Base-by-base conservation (phyloP, 2,329 filamentous ascomycete genomes). In the Parascedosporium putredinis region DNA sequence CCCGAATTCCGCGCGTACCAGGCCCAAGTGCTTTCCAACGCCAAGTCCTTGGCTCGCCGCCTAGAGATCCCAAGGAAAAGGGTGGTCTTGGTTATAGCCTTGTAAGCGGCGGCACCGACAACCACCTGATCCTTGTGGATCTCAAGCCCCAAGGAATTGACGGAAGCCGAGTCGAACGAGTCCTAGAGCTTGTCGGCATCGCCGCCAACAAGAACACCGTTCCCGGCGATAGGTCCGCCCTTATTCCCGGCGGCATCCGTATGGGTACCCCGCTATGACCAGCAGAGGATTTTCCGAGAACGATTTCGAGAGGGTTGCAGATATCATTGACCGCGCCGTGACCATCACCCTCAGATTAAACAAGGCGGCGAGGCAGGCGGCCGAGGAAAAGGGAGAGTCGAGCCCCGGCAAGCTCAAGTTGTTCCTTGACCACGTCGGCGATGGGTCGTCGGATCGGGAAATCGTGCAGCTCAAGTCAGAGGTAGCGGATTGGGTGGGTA, bases 191-290 rank as follows among this genome's bases (percentile, higher is more conserved):
- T 44, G 88, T 94, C 56, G 91, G 91, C 59, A 91, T 97, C 48
- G 93, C 93, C n/a, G 86, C 87, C 64, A 98, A 98, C 77, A 98
- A 98, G 78, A 98, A 98, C 73, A 96, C 93, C 6, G 91, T 96
- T 0, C 93, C 93, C 1, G 93, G 91, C 40, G 93, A 98, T 70
- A 88, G 84, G 64, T 95, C 89, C 1, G 93, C 93, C 1, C 79
- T 98, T 62, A 88, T 91, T 55, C 93, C 93, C 12, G 91, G 91
- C 57, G 93, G 93, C 55, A 76, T 98, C 56, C 84, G 93, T 57
- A 90, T 98, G 70, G 93, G 93, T 50, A 93, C 91, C 93, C 93
- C 0, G 93, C 93, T 58, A 98, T 98, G 93, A 97, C 93, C 20
- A 95, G 88, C 16, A 82, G 93, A 53, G 93, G 91, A n/a, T 91